Conservation (phyloP, 768 basidiomycete species). For the Termitomyces bulborhizus region DNA sequence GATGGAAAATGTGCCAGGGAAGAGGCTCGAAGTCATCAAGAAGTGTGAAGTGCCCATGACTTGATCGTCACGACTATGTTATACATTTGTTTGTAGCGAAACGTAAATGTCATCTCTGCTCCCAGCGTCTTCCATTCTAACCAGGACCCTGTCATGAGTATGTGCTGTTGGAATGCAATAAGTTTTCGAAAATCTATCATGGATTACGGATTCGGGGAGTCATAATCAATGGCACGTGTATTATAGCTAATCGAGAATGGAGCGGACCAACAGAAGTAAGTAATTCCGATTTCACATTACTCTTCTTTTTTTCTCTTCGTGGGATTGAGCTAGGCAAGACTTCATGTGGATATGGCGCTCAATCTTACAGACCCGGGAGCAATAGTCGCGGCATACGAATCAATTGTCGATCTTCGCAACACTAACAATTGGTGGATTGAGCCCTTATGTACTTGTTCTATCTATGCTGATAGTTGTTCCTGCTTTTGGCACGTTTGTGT, state of each 20-base stretch:
- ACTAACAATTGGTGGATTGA: constrained; percentile 12
- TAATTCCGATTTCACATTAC: background rate
- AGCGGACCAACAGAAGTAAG: background rate
- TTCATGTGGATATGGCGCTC: constrained; percentile 12
- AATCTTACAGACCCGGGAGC: constrained; percentile 16
- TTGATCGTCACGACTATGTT: background rate
- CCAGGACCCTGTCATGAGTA: too few relatives aligned
- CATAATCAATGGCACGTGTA: constrained; percentile 2
- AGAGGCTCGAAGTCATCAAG: background rate
- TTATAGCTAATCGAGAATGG: background rate
- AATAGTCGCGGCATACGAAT: constrained; percentile 14
- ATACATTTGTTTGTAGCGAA: too few relatives aligned
- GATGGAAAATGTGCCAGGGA: constrained; percentile 29
- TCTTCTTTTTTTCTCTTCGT: background rate
- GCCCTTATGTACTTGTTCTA: background rate
- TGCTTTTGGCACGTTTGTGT: background rate
- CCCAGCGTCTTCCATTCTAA: too few relatives aligned
- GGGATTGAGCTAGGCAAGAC: background rate
- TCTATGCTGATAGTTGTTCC: background rate
- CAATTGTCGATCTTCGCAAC: constrained; percentile 13
- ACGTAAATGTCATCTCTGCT: too few relatives aligned
- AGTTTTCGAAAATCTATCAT: too few relatives aligned
- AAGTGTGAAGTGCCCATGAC: background rate
- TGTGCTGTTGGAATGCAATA: too few relatives aligned
- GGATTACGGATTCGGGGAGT: too few relatives aligned